Base-by-base conservation (phyloP, 768 basidiomycete genomes). In the Boletus rubescentipes region DNA sequence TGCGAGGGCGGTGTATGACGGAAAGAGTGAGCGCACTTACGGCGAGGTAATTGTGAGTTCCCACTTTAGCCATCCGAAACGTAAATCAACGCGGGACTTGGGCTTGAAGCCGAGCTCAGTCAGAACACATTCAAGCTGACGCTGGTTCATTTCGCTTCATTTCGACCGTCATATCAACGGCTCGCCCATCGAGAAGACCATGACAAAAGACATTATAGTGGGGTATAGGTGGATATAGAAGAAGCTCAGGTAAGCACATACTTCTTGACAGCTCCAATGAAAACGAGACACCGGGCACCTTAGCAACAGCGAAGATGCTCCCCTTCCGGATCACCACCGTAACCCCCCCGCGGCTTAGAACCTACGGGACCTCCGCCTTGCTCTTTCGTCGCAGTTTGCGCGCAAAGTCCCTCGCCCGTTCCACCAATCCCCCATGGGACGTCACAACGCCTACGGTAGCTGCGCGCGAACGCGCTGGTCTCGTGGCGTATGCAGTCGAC, bases 331-430 rank as follows among this genome's bases (percentile, higher is more conserved):
- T 55, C 46, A 46, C 62, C 66, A 52, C 61, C 31, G 49, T 68
- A 67, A 56, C 55, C 6, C 54, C 63, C 43, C 31, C 38, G 21
- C 51, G 46, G 18, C 46, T 39, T n/a, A 34, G 43, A 21, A 49
- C 35, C 55, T 57, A 57, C 5, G 40, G 43, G 31, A 44, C 55
- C 14, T 59, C 55, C 35, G 43, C 29, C 49, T 57, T 72, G 54
- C 69, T 69, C 60, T 74, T 80, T 61, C 70, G 73, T 56, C 74
- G 70, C 49, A 80, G 66, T 58, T 73, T 79, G 48, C 72, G 70
- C n/a, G 75, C 74, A 43, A 80, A 71, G 14, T 60, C 66, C 58
- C 70, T 78, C 18, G 77, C 77, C 43, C 71, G 71, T 9, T 67
- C 61, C 43, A 75, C 57, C 68, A 77, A 70, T 26, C 60, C 51